These are phyloP conservation scores for Barbarea vulgaris DNA, from an alignment of 345 rosid species.

Conservation along the genomic window DNA sequence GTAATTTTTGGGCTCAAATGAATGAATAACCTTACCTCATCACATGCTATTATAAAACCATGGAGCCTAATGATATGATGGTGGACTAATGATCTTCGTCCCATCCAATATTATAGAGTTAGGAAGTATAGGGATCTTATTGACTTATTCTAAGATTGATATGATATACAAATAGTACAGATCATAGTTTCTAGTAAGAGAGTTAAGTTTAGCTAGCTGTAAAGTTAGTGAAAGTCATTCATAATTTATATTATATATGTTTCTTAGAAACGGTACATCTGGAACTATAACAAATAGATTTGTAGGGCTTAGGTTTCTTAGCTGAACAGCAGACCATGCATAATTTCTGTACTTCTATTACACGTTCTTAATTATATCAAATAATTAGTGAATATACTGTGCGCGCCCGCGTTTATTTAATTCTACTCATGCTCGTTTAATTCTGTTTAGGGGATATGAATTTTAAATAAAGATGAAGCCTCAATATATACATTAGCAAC, in stretches of 20 bases:
- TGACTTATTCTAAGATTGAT: neutral
- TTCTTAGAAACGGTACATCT: neutral
- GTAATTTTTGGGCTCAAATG: conserved; percentile 8
- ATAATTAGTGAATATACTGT: neutral
- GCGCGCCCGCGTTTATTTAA: too few species aligned
- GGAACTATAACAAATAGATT: conserved; percentile 8
- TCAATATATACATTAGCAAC: neutral
- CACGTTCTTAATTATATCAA: neutral
- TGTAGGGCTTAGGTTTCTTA: conserved; percentile 19
- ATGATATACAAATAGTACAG: conserved; percentile 12
- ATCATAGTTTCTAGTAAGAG: conserved; percentile 19
- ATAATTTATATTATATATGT: neutral
- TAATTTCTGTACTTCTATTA: neutral
- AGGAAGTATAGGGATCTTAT: conserved; percentile 8
- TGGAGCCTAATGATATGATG: conserved; percentile 19
- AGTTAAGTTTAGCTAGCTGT: conserved; percentile 29
- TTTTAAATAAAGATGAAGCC: neutral
- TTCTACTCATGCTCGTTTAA: too few species aligned
- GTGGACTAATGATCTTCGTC: conserved; percentile 3
- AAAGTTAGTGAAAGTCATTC: conserved; percentile 23
- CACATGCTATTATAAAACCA: conserved; percentile 24
- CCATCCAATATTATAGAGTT: neutral
- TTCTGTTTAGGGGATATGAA: neutral
- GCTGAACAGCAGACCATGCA: neutral
- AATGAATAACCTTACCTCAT: conserved; percentile 6